Evolutionary conservation across 495 filamentous ascomycete species (phyloP).

Genomic region (Neurospora cerealis): DNA sequence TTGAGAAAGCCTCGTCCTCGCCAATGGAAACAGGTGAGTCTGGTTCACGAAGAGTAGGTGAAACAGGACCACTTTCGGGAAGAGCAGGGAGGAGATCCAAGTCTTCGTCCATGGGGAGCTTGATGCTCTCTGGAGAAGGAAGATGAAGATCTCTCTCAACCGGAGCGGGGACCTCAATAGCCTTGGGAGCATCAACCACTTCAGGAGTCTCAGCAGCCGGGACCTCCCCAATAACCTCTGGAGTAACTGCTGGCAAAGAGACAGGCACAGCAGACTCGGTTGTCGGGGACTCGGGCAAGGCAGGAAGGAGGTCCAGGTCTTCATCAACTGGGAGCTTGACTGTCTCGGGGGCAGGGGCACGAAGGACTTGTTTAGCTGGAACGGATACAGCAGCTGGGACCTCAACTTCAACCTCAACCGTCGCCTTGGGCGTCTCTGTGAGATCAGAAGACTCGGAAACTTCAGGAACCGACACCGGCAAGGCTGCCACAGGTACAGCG

Average conservation of each 20-base stretch:
- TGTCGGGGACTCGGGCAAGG: neutral
- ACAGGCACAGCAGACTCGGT: neutral
- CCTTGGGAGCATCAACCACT: neutral
- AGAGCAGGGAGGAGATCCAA: neutral
- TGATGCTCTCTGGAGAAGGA: neutral
- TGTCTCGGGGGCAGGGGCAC: neutral
- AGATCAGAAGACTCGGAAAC: neutral
- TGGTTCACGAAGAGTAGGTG: neutral
- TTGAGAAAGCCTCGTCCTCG: neutral
- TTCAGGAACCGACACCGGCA: neutral
- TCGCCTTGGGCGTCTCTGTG: neutral
- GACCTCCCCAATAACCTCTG: neutral
- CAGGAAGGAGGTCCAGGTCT: neutral
- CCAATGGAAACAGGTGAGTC: neutral
- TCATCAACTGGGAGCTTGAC: neutral
- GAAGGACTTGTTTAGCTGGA: neutral
- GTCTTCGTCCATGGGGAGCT: neutral
- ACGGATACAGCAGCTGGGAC: neutral
- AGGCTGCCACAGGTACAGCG: neutral
- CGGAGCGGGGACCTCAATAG: neutral
- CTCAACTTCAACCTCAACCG: neutral
- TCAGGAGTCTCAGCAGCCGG: neutral
- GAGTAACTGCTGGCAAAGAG: neutral
- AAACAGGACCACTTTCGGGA: neutral
- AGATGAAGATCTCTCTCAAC: neutral